Percentiles rank a stretch among this genome's conserved stretches.
phyloP scores from a whole-genome alignment of 345 rosid genomes.

The Brassica napus region Da-Ae NC_063446.1:47443001-47443500 shows the following conservation, averaged over 20 bases:
- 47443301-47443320: constrained; percentile 64
- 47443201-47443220: constrained; percentile 71
- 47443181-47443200: constrained; percentile 66
- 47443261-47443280: constrained; percentile 67
- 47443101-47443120: constrained; percentile 70
- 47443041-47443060: constrained; percentile 70
- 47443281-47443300: constrained; percentile 60
- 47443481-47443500: not conserved
- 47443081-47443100: constrained; percentile 68
- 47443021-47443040: constrained; percentile 70
- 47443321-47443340: constrained; percentile 69
- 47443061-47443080: constrained; percentile 74
- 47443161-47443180: constrained; percentile 72
- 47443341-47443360: constrained; percentile 65
- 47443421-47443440: not conserved
- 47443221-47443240: constrained; percentile 77
- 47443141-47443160: constrained; percentile 61
- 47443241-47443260: constrained; percentile 66
- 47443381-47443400: constrained; percentile 53
- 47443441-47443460: not conserved
- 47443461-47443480: not conserved
- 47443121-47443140: constrained; percentile 64
- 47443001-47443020: constrained; percentile 67
- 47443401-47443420: not conserved
- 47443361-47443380: constrained; percentile 74